Evolutionary conservation across 441 rosid species (phyloP), one percentile per base, ranked within the genome.

Genomic region (Jatropha multifida): DNA sequence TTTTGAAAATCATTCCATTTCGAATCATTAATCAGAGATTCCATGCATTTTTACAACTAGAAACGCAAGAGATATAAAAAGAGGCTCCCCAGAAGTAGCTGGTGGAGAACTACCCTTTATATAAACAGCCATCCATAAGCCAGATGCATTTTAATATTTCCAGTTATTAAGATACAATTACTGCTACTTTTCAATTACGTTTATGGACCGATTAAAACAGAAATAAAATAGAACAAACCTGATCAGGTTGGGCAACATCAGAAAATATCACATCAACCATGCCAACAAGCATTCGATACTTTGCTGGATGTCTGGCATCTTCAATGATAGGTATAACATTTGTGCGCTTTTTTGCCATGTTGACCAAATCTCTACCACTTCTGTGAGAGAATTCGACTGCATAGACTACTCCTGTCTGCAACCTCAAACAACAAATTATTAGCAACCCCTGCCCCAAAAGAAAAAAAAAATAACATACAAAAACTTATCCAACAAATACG

Each of bases 161-260:
- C 48, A 44, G 48, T 1, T 44, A 44, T 6, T 44, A 44, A 44
- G 10, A 44, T 7, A 11, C 0, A 6, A 8, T 42, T 4, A 8
- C 32, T 1, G 32, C 32, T 32, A 32, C 2, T 32, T 32, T 42
- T 42, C 9, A 44, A 26, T 73, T 8, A 46, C 58, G n/a, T 23
- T 59, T 15, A 5, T 1, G 20, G n/a, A 48, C 2, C 3, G 27
- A 46, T 7, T 2, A 63, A 68, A 52, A 46, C 23, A 60, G 0
- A 62, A 52, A 63, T 7, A 63, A 42, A 59, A 1, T 49, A 76
- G 23, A 20, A 61, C 81, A 88, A 78, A 95, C 99, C 97, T 93
- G 97, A 82, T 93, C 98, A 0, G 98, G 99, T 71, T 95, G 99
- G 49, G 98, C 98, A 89, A 93, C 98, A 88, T 95, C 99, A 27